phyloP scores from a whole-genome alignment of 306 rosid genomes.

The Alnus rubra region DNA sequence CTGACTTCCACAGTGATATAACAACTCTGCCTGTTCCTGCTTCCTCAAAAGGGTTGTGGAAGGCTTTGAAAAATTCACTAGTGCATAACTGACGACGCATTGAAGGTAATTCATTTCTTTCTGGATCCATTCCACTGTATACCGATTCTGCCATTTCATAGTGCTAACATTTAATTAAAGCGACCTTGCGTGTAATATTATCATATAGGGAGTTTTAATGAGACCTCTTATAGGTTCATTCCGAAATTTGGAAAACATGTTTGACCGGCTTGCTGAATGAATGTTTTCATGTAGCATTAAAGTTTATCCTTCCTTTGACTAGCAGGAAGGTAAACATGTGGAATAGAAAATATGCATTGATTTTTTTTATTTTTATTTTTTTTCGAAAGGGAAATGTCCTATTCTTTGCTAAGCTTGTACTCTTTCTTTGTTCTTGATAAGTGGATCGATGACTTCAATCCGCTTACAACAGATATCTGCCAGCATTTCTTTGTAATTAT shows the following conservation, averaged over 20 bases:
- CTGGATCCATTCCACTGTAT: conserved; percentile 46
- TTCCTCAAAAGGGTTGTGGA: conserved; percentile 32
- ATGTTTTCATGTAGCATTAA: conserved; percentile 41
- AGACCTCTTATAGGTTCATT: conserved; percentile 39
- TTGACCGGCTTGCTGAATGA: conserved; percentile 40
- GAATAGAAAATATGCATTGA: conserved; percentile 23
- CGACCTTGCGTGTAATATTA: conserved; percentile 47
- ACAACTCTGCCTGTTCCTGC: conserved; percentile 12
- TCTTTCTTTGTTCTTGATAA: neutral
- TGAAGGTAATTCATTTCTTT: conserved; percentile 50
- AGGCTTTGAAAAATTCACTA: conserved; percentile 36
- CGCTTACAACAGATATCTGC: neutral
- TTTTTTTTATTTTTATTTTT: conserved; percentile 1
- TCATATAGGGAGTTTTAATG: conserved; percentile 49
- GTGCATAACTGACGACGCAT: conserved; percentile 38
- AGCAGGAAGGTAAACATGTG: conserved; percentile 23
- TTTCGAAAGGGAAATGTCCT: neutral
- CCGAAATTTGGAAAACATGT: conserved; percentile 38
- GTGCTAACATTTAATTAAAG: conserved; percentile 45
- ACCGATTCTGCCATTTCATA: conserved; percentile 47
- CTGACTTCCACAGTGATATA: conserved; percentile 26
- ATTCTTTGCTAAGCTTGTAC: neutral
- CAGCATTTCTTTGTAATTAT: neutral
- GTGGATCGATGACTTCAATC: neutral
- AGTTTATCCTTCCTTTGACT: conserved; percentile 36